Evolutionary conservation across 176 grass and related monocot species (phyloP).

Genomic region (Eragrostis nindensis): DNA sequence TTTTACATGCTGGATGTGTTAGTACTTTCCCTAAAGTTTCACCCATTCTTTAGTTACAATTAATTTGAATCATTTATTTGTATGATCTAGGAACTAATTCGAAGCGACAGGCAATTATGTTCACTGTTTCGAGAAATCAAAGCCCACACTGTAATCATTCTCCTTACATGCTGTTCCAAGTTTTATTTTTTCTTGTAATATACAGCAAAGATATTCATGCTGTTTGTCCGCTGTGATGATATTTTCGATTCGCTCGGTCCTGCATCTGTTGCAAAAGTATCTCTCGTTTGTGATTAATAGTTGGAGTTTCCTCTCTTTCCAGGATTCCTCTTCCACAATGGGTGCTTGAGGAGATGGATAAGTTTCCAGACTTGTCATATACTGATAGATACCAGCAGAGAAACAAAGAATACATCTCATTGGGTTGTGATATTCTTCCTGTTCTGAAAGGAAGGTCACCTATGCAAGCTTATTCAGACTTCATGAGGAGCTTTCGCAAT

Average conservation of each 20-base stretch:
- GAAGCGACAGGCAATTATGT: not conserved
- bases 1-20: not conserved
- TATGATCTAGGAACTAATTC: not conserved
- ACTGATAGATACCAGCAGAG: slow-evolving; percentile 61
- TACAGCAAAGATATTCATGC: not conserved
- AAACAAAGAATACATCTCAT: slow-evolving; percentile 84
- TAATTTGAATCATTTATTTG: slow-evolving; percentile 10
- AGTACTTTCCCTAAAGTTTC: not conserved
- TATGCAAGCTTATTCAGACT: slow-evolving; percentile 85
- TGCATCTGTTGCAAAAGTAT: slow-evolving; percentile 18
- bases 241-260: not conserved
- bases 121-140: not conserved
- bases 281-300: slow-evolving; percentile 18
- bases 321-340: slow-evolving; percentile 78
- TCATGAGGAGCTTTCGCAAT: slow-evolving; percentile 82
- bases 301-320: slow-evolving; percentile 11
- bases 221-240: not conserved
- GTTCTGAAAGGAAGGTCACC: slow-evolving; percentile 72
- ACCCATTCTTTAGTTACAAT: not conserved
- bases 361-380: slow-evolving; percentile 70
- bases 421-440: slow-evolving; percentile 71
- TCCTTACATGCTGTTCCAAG: slow-evolving; percentile 13
- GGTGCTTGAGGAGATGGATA: slow-evolving; percentile 82
- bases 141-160: slow-evolving; percentile 7
- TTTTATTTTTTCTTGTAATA: not conserved